phyloP scores from a whole-genome alignment of 1,139 yeast species.

The Candida buenavistaensis region DNA sequence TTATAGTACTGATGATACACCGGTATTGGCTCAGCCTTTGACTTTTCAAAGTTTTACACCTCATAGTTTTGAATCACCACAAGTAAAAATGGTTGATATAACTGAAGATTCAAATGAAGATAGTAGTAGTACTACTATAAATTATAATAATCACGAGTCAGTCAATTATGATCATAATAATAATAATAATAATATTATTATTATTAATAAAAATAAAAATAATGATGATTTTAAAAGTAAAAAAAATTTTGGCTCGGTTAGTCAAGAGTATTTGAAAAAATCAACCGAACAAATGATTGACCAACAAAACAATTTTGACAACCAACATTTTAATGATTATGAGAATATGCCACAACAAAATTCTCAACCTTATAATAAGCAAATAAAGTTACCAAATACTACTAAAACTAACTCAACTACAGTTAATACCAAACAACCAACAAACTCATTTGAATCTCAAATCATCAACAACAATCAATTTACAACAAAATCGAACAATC shows the following conservation, averaged over 20 bases:
- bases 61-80: conserved; percentile 16
- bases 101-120: conserved; percentile 3
- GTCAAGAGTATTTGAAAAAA: neutral
- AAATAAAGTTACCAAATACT: conserved; percentile 7
- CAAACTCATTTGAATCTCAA: no score
- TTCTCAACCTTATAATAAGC: conserved; percentile 5
- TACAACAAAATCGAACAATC: conserved; percentile 2
- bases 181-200: no score
- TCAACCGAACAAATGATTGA: neutral
- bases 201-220: neutral
- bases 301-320: neutral
- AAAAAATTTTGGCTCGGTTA: neutral
- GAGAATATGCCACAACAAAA: conserved; percentile 3
- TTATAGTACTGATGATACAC: conserved; percentile 24
- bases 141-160: neutral
- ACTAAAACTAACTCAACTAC: neutral
- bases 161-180: neutral
- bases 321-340: neutral
- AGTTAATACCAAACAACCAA: conserved; percentile 1
- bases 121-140: neutral
- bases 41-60: conserved; percentile 22
- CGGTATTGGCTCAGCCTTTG: conserved; percentile 26
- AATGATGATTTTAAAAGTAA: neutral
- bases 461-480: conserved; percentile 2
- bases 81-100: conserved; percentile 13